Conservation (phyloP, 768 basidiomycete genomes). For the Naganishia vishniacii region DNA sequence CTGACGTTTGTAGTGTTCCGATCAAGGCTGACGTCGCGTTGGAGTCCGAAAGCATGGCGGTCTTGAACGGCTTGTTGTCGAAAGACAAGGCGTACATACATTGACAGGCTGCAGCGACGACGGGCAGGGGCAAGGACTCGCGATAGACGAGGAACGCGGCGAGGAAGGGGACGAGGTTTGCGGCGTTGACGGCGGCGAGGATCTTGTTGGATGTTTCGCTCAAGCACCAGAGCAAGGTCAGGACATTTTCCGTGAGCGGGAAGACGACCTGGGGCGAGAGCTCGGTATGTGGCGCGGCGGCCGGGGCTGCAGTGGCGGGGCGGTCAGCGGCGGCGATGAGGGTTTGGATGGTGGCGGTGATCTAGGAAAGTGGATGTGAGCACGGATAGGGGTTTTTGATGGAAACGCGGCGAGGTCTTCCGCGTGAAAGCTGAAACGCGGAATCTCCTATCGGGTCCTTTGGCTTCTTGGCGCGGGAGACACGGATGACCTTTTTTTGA, state of each 20-base stretch:
- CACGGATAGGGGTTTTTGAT: not conserved
- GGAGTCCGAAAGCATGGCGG: constrained; percentile 55
- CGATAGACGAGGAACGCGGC: constrained; percentile 79
- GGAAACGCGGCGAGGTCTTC: too few relatives aligned
- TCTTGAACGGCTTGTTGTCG: constrained; percentile 71
- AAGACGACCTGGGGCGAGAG: constrained; percentile 54
- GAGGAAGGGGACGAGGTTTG: constrained; percentile 72
- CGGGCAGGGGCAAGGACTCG: constrained; percentile 62
- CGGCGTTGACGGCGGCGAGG: constrained; percentile 74
- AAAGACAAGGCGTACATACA: constrained; percentile 88
- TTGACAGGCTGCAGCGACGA: constrained; percentile 84
- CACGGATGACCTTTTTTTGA: too few relatives aligned
- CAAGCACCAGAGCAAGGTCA: constrained; percentile 88
- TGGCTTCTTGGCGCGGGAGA: too few relatives aligned
- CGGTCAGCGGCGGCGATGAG: constrained; percentile 48
- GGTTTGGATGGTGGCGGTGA: constrained; percentile 66
- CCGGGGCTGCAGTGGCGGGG: constrained; percentile 28
- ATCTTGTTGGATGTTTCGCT: constrained; percentile 93
- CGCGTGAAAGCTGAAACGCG: too few relatives aligned
- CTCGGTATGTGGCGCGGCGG: constrained; percentile 49
- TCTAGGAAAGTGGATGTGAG: constrained; percentile 51
- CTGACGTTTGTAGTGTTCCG: not conserved
- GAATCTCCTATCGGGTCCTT: too few relatives aligned
- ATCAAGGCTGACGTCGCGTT: constrained; percentile 22
- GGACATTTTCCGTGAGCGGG: constrained; percentile 83